phyloP scores from a whole-genome alignment of 371 early-diverging fungal genomes.

The Mortierella sp. region DNA sequence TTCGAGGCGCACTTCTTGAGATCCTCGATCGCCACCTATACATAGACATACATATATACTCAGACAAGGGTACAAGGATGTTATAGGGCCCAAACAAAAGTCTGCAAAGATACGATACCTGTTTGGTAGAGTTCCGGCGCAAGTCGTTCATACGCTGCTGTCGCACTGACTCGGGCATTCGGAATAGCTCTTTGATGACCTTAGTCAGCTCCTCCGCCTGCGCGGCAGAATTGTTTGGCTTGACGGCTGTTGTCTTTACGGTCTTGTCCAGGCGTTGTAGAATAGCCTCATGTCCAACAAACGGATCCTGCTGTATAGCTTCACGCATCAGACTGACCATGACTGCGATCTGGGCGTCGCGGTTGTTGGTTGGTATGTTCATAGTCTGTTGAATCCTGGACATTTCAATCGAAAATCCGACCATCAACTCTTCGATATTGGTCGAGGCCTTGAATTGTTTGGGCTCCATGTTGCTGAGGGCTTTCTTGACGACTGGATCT shows the following conservation, averaged over 20 bases:
- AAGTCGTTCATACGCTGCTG: slow-evolving; percentile 48
- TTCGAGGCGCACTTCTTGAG: slow-evolving; percentile 44
- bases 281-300: slow-evolving; percentile 40
- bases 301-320: slow-evolving; percentile 44
- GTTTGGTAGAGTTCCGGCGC: slow-evolving; percentile 28
- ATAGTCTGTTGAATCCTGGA: slow-evolving; percentile 39
- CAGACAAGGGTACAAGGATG: no score
- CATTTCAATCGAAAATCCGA: slow-evolving; percentile 52
- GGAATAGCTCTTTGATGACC: slow-evolving; percentile 44
- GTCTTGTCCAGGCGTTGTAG: slow-evolving; percentile 39
- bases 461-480: slow-evolving; percentile 39
- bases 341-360: slow-evolving; percentile 42
- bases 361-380: slow-evolving; percentile 38
- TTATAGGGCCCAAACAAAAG: no score
- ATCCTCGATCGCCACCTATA: slow-evolving; percentile 52
- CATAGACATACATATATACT: background rate
- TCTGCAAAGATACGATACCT: no score
- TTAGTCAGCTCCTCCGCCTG: slow-evolving; percentile 45
- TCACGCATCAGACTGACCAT: slow-evolving; percentile 46
- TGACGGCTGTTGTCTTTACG: slow-evolving; percentile 30
- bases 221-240: slow-evolving; percentile 29
- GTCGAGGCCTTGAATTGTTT: slow-evolving; percentile 49
- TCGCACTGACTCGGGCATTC: slow-evolving; percentile 23
- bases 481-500: slow-evolving; percentile 46
- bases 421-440: slow-evolving; percentile 41